Base-by-base conservation (phyloP, 192 early-diverging fungal genomes). In the Spinellus fusiger region DNA sequence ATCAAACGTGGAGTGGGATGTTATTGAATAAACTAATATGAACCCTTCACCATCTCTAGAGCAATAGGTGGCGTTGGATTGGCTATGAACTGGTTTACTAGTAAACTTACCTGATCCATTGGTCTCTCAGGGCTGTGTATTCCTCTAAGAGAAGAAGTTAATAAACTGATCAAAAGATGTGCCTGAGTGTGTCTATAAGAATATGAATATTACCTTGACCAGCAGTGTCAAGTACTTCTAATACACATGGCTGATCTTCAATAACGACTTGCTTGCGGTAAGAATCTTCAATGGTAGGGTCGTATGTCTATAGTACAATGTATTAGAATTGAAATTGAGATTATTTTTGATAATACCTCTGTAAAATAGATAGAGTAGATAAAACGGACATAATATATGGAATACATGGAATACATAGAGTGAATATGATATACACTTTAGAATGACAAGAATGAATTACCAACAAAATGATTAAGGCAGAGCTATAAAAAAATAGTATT, bases 241-340 rank as follows among this genome's bases (percentile, higher is more conserved):
- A 73, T 70, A 96, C 92, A 74, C 94, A 98, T 64, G 93, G 91
- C 71, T 95, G 86, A 38, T 90, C 93, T 72, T 98, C 96, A 53
- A 98, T 91, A 50, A 95, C 94, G 10, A 96, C 93, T 77, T 96
- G 93, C 80, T 94, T 95, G 61, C 93, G 82, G 73, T 96, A 98
- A 25, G 92, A 95, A 75, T 96, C 96, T 75, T 98, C 96, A 57
- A 95, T 98, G 13, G 96, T 98, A 53, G 96, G 96, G 79, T 96
- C 93, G 66, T 96, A 98, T 59, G 91, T 96, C 81, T 88, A 33
- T 7, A 50, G 13, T 13, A 37, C 25, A 50, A 26, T 50, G 40
- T 20, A 48, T 28, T 29, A 52, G 48, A 13, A 25, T 38, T 12
- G 15, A 13, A 65, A 48, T 26, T 26, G 28, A 56, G 32, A 56